Base-by-base conservation (phyloP, 2,329 filamentous ascomycete species). In the Ophiostoma piceae region DNA sequence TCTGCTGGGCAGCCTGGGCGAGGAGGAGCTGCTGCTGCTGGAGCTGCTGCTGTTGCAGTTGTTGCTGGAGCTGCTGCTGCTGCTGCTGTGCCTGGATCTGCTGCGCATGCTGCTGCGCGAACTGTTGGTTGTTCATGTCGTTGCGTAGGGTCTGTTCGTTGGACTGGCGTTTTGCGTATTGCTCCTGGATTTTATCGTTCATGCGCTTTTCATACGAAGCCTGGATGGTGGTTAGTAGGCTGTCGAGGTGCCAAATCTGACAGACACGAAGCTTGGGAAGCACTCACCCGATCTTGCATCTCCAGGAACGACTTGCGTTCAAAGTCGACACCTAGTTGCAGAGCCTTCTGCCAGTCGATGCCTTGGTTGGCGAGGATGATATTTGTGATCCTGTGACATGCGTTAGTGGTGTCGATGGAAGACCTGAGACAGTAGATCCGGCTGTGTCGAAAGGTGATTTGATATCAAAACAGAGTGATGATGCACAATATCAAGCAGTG, bases 121-220 rank as follows among this genome's bases (percentile, higher is more conserved):
- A 65, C 64, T 77, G 76, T 37, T 74, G 75, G 67, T 72, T 86
- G 69, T 73, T 86, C 70, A 86, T 75, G n/a, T 79, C 80, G 69
- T 82, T 84, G 67, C 84, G 84, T 2, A 87, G 76, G 12, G 76
- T 81, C 0, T 81, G 80, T 64, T 83, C 83, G 73, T 85, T 83
- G 4, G 78, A 79, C 72, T 86, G 82, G 54, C 85, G 83, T 72
- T 81, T 83, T 70, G 80, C 80, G 70, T 82, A 82, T 64, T 86
- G 80, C 5, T 87, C 84, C 67, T 80, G 74, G 0, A 81, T 79
- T 72, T 84, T 85, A 12, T 73, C 75, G 1, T 74, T 74, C 76
- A 88, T 82, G 41, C 79, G 77, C 67, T 80, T 78, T 19, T 87
- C 84, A 73, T 88, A 88, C 0, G 76, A 77, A 68, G 79, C 78